These are phyloP conservation scores for Populus davidiana DNA, from an alignment of 345 rosid species.

Conservation along the genomic window DNA sequence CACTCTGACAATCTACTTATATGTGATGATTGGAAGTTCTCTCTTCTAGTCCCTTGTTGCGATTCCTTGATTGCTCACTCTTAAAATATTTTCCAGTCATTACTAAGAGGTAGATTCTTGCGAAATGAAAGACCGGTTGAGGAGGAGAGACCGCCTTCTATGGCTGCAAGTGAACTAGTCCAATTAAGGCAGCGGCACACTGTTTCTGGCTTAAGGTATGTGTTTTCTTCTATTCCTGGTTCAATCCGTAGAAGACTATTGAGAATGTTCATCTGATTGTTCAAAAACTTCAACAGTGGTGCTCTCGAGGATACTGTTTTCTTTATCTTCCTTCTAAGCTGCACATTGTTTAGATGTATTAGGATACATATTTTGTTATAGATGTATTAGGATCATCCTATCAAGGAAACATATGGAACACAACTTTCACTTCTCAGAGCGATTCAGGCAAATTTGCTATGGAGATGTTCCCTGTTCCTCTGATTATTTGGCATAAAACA, in stretches of 20 bases:
- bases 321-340: neutral
- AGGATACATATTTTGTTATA: neutral
- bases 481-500: neutral
- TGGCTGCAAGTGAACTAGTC: slow-evolving; percentile 78
- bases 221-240: slow-evolving; percentile 4
- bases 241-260: neutral
- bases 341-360: neutral
- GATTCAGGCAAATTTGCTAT: neutral
- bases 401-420: neutral
- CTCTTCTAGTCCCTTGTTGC: neutral
- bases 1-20: neutral
- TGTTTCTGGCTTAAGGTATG: slow-evolving; percentile 90
- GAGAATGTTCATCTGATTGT: neutral
- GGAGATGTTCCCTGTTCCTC: neutral
- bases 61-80: neutral
- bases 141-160: slow-evolving; percentile 73
- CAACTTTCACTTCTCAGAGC: neutral
- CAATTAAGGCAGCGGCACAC: slow-evolving; percentile 87
- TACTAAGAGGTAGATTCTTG: slow-evolving; percentile 94
- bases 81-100: slow-evolving; percentile 50
- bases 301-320: neutral
- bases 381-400: neutral
- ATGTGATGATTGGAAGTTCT: neutral
- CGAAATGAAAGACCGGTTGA: slow-evolving; percentile 77
- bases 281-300: neutral